These are phyloP conservation scores for Backusella australiensis DNA, from an alignment of 192 early-diverging fungal genomes.

Conservation along the genomic window DNA sequence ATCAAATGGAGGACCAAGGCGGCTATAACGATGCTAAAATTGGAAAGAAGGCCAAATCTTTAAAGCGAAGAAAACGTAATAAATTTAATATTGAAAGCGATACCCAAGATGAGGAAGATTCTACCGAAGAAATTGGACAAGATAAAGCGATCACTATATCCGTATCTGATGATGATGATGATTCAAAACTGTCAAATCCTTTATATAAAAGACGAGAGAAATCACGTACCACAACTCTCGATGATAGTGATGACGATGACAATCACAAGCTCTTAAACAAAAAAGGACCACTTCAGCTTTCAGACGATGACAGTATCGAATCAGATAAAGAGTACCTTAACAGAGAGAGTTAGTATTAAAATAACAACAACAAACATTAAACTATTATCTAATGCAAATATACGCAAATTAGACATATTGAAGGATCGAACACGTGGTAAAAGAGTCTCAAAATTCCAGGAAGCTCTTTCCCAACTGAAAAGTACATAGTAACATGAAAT, in stretches of 20 bases:
- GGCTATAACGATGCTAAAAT: neutral
- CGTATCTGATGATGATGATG: too few relatives aligned
- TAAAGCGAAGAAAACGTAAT: neutral
- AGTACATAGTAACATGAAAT: neutral
- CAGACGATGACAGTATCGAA: neutral
- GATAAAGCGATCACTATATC: too few relatives aligned
- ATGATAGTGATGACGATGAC: neutral
- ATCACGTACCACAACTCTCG: neutral
- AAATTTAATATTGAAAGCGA: too few relatives aligned
- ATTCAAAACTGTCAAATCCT: neutral
- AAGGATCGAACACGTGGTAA: conserved; percentile 2
- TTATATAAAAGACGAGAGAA: neutral
- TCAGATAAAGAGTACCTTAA: neutral
- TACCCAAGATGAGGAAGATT: neutral
- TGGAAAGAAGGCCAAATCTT: neutral
- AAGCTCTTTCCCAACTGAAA: neutral
- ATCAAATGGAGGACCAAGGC: neutral
- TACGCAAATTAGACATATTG: conserved; percentile 12
- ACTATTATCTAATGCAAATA: neutral
- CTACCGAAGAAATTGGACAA: too few relatives aligned
- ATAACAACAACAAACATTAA: neutral
- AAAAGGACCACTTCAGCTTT: neutral
- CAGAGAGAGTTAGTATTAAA: neutral
- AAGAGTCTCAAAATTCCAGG: neutral
- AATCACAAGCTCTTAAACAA: neutral